Percentiles rank a stretch among this genome's conserved stretches.
Evolutionary conservation across 352 stramenopile species (phyloP).

Genomic region (Globisporangium alternatum): DNA sequence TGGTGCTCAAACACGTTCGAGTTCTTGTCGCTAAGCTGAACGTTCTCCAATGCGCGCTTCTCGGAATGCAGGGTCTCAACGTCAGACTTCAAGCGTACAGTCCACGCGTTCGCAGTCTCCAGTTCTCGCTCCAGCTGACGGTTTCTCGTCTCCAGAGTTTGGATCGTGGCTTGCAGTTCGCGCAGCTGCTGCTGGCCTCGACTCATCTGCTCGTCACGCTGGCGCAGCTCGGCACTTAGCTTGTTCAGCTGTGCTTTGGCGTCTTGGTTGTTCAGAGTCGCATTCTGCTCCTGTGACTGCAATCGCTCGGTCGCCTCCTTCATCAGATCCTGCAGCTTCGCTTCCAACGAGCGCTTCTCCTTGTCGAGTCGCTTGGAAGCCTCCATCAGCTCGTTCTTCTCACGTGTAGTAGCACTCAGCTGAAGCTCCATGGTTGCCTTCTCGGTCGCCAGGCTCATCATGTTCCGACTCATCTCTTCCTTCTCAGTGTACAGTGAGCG

Average conservation of each 20-base stretch:
- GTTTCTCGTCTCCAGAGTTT: slow-evolving; percentile 32
- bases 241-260: slow-evolving; percentile 39
- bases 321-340: slow-evolving; percentile 49
- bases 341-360: slow-evolving; percentile 47
- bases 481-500: slow-evolving; percentile 58
- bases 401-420: slow-evolving; percentile 28
- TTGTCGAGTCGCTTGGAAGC: slow-evolving; percentile 44
- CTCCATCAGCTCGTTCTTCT: slow-evolving; percentile 30
- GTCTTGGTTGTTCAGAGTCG: slow-evolving; percentile 41
- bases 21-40: slow-evolving; percentile 18
- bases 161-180: slow-evolving; percentile 26
- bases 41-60: slow-evolving; percentile 33
- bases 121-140: slow-evolving; percentile 32
- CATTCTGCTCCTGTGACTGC: slow-evolving; percentile 41
- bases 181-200: slow-evolving; percentile 41
- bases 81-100: slow-evolving; percentile 29
- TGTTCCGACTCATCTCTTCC: slow-evolving; percentile 51
- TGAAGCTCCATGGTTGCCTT: slow-evolving; percentile 54
- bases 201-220: slow-evolving; percentile 47
- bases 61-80: slow-evolving; percentile 38
- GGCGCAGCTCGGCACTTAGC: slow-evolving; percentile 30
- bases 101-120: slow-evolving; percentile 29
- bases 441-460: slow-evolving; percentile 42
- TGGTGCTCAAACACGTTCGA: slow-evolving; percentile 22
- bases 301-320: slow-evolving; percentile 45